These are phyloP conservation scores for Xylaria sp. DNA, from an alignment of 2,329 filamentous ascomycete species.

Conservation along the genomic window DNA sequence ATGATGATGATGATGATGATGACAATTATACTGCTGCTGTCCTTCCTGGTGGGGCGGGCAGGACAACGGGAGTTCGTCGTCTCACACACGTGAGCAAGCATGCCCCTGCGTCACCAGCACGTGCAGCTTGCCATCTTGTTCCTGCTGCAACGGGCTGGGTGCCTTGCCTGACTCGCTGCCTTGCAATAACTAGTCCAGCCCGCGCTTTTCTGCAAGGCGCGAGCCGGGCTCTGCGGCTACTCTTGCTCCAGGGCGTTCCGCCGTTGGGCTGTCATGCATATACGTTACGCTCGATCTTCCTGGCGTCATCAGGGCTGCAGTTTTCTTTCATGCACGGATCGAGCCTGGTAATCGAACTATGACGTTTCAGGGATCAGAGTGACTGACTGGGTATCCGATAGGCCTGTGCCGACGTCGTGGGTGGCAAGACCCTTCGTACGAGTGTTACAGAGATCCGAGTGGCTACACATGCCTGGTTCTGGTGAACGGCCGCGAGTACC, in stretches of 20 bases:
- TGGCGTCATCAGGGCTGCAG: constrained; percentile 49
- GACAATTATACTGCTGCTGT: constrained; percentile 44
- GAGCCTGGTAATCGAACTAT: constrained; percentile 43
- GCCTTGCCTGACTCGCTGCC: constrained; percentile 37
- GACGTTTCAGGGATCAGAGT: constrained; percentile 44
- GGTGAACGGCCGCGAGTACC: constrained; percentile 96
- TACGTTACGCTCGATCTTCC: constrained; percentile 45
- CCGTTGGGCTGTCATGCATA: constrained; percentile 52
- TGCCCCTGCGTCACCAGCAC: constrained; percentile 50
- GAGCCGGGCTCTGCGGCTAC: constrained; percentile 35
- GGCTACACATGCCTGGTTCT: constrained; percentile 91
- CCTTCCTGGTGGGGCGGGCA: constrained; percentile 44
- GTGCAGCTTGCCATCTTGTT: constrained; percentile 48
- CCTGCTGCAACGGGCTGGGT: constrained; percentile 43
- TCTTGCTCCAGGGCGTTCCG: constrained; percentile 42
- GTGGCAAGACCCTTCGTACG: constrained; percentile 92
- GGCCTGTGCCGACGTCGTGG: constrained; percentile 94
- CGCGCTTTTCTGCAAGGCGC: constrained; percentile 45
- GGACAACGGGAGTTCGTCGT: constrained; percentile 49
- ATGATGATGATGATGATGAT: background rate
- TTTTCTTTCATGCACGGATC: constrained; percentile 39
- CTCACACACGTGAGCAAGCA: constrained; percentile 51
- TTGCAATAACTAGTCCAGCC: constrained; percentile 41
- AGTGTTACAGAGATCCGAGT: constrained; percentile 77
- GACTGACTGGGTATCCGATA: constrained; percentile 57